Base-by-base conservation (phyloP, 345 rosid genomes). In the Ricinus communis region DNA sequence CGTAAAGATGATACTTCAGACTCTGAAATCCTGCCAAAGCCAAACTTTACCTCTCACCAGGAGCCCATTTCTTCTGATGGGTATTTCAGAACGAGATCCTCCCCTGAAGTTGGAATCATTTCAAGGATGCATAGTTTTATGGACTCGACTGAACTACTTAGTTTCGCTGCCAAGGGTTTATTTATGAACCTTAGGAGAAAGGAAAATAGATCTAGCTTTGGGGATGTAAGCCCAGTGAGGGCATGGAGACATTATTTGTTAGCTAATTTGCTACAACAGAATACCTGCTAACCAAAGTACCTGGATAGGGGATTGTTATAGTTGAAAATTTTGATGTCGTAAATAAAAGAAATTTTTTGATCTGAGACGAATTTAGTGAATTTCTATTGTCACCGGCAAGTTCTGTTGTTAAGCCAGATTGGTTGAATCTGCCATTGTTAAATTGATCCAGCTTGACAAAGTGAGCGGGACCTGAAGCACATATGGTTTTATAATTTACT, bases 151-250 rank as follows among this genome's bases (percentile, higher is more conserved):
- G 93, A 91, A 74, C 78, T 90, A 3, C 77, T 91, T 86, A 90
- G 95, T 16, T 94, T 94, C 5, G 93, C 98, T 0, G 97, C 98
- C 6, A 88, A 80, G 76, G 91, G 85, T 36, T 65, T 91, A 59
- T 84, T 91, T 69, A 15, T 61, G 76, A 89, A 70, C 31, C n/a
- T 25, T 28, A 64, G 71, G 69, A 46, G 63, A 5, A 72, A 72
- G 49, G 78, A 55, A 52, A 64, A 50, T 28, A 18, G 28, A 30
- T 55, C 59, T 5, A 63, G 40, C 28, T 21, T 58, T n/a, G 60
- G 75, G 22, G 73, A 73, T 31, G 27, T 66, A 4, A 41, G 69
- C 49, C 86, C 93, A n/a, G 69, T 85, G 76, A 86, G 80, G 74
- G 82, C 85, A 6, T 90, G 96, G 96, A 89, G 77, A 71, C 86